These are phyloP conservation scores for Monosporascus ibericus DNA, from an alignment of 2,329 filamentous ascomycete genomes.

Conservation along the genomic window DNA sequence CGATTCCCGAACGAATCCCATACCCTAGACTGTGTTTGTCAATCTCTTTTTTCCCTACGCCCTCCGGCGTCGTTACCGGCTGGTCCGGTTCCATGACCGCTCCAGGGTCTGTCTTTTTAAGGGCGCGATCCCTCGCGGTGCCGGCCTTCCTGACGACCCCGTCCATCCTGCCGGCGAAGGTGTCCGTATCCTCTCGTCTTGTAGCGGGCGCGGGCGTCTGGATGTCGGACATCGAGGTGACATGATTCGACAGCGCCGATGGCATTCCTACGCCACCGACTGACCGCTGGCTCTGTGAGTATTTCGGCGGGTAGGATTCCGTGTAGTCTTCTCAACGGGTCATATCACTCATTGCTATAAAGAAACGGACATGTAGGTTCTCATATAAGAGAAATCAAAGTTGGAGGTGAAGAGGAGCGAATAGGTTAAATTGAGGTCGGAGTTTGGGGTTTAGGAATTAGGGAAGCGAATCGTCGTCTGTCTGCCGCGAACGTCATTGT, in stretches of 20 bases:
- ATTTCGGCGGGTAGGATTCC: too few relatives aligned
- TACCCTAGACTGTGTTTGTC: slow-evolving; percentile 77
- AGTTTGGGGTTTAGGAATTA: too few relatives aligned
- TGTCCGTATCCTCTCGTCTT: slow-evolving; percentile 24
- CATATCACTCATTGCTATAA: too few relatives aligned
- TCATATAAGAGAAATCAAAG: too few relatives aligned
- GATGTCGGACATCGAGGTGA: slow-evolving; percentile 47
- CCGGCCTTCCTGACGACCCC: slow-evolving; percentile 20
- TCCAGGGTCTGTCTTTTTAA: slow-evolving; percentile 34
- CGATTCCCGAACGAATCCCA: slow-evolving; percentile 73
- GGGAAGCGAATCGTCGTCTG: too few relatives aligned
- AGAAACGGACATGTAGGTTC: too few relatives aligned
- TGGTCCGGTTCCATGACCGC: slow-evolving; percentile 34
- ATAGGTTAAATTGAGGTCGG: too few relatives aligned
- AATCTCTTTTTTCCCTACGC: slow-evolving; percentile 33
- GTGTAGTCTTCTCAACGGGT: too few relatives aligned
- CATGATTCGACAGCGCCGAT: slow-evolving; percentile 50
- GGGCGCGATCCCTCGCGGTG: slow-evolving; percentile 8
- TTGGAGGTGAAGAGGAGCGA: too few relatives aligned
- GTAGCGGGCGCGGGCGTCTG: slow-evolving; percentile 19
- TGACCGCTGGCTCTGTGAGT: not conserved
- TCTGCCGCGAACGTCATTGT: not conserved
- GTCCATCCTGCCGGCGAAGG: slow-evolving; percentile 22
- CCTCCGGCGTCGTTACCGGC: slow-evolving; percentile 33
- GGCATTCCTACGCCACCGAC: slow-evolving; percentile 42